Evolutionary conservation across 371 early-diverging fungal species (phyloP), one percentile per base, ranked within the genome.

Genomic region (Dichotomocladium elegans): DNA sequence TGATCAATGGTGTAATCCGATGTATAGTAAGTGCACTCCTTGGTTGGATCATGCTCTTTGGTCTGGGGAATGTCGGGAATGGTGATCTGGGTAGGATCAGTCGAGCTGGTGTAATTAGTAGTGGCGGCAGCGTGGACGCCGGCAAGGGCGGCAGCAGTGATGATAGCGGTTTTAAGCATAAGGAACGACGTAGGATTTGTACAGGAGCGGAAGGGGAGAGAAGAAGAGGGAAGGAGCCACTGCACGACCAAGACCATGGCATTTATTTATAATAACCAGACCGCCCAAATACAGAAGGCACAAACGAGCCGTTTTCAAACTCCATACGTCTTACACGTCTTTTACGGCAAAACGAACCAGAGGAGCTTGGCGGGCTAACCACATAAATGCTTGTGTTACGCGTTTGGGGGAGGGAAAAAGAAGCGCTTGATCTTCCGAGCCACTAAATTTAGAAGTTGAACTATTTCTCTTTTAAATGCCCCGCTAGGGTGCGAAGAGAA

Each of bases 21-120:
- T 10, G 15, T 19, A 24, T 66, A 66, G 33, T 34, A 53, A 8
- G 50, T 50, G 30, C 66, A 66, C 33, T 66, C 61, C 3, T 40
- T 17, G 24, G 53, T 53, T 26, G 37, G 44, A 42, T 66, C 62
- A 24, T 51, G 14, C 14, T 55, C 55, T 3, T 58, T 61, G 15
- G 66, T 66, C 41, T 66, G 66, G n/a, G 74, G 66, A 21, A 74
- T 79, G 26, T 77, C 71, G 60, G 85, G 55, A 8, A 52, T 46
- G 10, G 63, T 59, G 55, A 72, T 52, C 30, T 62, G 44, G 35
- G 63, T 49, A 15, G 63, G 59, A 57, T 61, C 52, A 31, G 52
- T 56, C 11, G 49, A 27, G 44, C 62, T 56, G 11, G 61, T 53
- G 42, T 60, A 63, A 41, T 68, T 69, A 0, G 57, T 53, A 4